These are phyloP conservation scores for Sphaerulina musiva DNA, from an alignment of 2,329 filamentous ascomycete species.

Conservation along the genomic window DNA sequence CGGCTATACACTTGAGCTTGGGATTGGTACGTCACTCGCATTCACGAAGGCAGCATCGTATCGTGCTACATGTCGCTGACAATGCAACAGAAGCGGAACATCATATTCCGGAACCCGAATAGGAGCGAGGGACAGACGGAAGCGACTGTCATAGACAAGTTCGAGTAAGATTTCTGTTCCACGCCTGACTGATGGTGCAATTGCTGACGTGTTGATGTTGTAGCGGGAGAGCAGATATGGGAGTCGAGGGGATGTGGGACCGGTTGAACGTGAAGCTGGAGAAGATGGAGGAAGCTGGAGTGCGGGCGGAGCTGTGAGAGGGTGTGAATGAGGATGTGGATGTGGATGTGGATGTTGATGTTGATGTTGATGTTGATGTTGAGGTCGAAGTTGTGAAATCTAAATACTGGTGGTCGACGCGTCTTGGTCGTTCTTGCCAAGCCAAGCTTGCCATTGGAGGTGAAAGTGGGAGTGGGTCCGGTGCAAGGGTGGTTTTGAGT, in stretches of 20 bases:
- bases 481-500: no score
- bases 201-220: background rate
- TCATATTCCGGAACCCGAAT: conserved; percentile 18
- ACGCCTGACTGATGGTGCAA: background rate
- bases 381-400: no score
- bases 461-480: no score
- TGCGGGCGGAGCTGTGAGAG: conserved; percentile 8
- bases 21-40: conserved; percentile 6
- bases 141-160: conserved; percentile 14
- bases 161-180: conserved; percentile 7
- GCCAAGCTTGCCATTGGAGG: no score
- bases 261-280: conserved; percentile 9
- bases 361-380: no score
- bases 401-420: no score
- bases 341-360: no score
- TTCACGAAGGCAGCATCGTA: background rate
- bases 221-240: conserved; percentile 17
- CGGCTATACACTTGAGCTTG: conserved; percentile 18
- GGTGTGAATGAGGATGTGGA: no score
- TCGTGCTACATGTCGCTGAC: background rate
- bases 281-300: background rate
- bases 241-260: conserved; percentile 15
- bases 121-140: conserved; percentile 15
- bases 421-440: no score
- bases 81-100: conserved; percentile 11